A percentile compares a stretch with the other conserved stretches of the same genome.
Evolutionary conservation across 2,329 filamentous ascomycete genomes (phyloP).

Genomic region (Tolypocladium ovalisporum): DNA sequence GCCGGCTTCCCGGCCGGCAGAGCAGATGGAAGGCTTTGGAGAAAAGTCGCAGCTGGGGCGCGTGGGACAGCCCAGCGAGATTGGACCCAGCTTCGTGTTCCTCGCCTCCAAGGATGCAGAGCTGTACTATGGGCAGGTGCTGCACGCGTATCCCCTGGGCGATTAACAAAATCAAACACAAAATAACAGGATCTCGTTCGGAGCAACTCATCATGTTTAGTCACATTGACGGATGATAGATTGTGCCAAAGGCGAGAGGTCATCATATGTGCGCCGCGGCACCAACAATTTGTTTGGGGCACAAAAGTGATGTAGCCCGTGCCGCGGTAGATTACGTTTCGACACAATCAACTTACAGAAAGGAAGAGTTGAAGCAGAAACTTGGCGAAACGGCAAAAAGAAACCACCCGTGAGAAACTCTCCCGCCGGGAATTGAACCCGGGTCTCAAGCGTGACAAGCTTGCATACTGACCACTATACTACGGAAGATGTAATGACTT

Average conservation of each 20-base stretch:
- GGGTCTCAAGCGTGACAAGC: not conserved
- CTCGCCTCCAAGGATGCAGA: slow-evolving; percentile 27
- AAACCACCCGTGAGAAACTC: not conserved
- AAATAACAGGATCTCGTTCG: too few species aligned
- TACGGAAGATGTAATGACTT: not conserved
- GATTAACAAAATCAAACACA: too few species aligned
- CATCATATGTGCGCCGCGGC: too few species aligned
- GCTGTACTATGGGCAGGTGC: slow-evolving; percentile 26
- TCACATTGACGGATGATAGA: too few species aligned
- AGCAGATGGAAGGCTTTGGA: slow-evolving; percentile 34
- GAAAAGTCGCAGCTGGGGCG: slow-evolving; percentile 23
- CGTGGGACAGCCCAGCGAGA: slow-evolving; percentile 27
- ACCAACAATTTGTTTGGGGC: too few species aligned
- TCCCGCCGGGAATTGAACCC: not conserved
- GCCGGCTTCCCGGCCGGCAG: slow-evolving; percentile 28
- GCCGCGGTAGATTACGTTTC: too few species aligned
- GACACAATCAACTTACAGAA: too few species aligned
- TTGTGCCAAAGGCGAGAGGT: too few species aligned
- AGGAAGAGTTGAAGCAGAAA: too few species aligned
- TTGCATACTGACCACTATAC: not conserved
- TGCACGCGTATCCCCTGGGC: slow-evolving; percentile 28
- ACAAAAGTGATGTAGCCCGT: too few species aligned
- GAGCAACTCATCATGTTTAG: too few species aligned
- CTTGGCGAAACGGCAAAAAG: not conserved
- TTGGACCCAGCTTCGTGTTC: slow-evolving; percentile 15